Evolutionary conservation across 2,329 filamentous ascomycete genomes (phyloP).

Genomic region (Fusarium secorum): DNA sequence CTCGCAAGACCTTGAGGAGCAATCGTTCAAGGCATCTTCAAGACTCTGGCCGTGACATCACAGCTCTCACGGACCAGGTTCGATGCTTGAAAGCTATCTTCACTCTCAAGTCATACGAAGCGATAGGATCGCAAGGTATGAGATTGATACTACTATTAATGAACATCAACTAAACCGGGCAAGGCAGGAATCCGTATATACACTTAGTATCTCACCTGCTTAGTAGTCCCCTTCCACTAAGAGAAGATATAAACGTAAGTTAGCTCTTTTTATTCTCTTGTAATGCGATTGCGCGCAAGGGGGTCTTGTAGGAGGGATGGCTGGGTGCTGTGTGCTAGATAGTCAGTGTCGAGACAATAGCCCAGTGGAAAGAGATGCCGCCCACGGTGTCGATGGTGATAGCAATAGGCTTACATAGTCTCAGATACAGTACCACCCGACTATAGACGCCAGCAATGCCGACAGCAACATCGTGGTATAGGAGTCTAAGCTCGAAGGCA

Average conservation of each 20-base stretch:
- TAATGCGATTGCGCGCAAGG: not conserved
- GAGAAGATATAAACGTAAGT: not conserved
- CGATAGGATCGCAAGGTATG: not conserved
- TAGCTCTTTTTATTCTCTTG: not conserved
- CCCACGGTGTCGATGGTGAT: rapidly evolving
- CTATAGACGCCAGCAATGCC: not conserved
- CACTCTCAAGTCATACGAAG: no score
- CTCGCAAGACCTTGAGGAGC: not conserved
- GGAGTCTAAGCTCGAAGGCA: not conserved
- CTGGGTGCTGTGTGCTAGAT: not conserved
- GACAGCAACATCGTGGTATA: not conserved
- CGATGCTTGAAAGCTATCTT: not conserved
- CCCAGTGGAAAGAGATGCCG: not conserved
- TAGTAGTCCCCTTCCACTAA: not conserved
- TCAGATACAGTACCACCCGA: slow-evolving; percentile 1
- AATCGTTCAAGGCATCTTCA: not conserved
- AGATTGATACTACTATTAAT: no score
- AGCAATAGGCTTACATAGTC: not conserved
- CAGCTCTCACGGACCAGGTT: not conserved
- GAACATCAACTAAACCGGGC: not conserved
- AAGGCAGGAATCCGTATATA: not conserved
- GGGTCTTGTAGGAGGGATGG: not conserved
- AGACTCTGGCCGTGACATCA: rapidly evolving
- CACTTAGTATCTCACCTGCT: not conserved
- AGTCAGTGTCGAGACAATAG: rapidly evolving